A percentile compares a stretch with the other conserved stretches of the same genome.
Conservation (phyloP, 495 filamentous ascomycete species). For the Lasiosphaeria ovina region DNA sequence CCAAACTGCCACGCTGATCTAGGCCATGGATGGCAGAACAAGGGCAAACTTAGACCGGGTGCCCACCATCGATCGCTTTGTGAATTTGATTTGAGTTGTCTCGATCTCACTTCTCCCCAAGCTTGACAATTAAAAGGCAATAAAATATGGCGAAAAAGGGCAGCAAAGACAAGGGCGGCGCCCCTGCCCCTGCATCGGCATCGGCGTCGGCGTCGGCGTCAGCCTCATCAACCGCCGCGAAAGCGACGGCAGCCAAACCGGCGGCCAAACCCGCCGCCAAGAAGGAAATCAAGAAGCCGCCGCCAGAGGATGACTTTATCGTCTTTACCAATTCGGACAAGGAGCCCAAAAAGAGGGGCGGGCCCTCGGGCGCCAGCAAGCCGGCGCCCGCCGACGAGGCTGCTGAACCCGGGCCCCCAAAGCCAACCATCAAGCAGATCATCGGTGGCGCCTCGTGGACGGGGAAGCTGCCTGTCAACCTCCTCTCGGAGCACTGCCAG, state of each 20-base stretch:
- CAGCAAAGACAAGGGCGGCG: slow-evolving; percentile 50
- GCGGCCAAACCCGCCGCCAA: slow-evolving; percentile 24
- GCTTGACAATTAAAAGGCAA: neutral
- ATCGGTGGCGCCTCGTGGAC: slow-evolving; percentile 98
- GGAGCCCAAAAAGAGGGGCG: slow-evolving; percentile 51
- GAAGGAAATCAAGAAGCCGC: slow-evolving; percentile 33
- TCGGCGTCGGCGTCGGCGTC: slow-evolving; percentile 17
- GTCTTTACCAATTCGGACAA: slow-evolving; percentile 65
- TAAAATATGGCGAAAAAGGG: slow-evolving; percentile 9
- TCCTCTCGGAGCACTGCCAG: slow-evolving; percentile 91
- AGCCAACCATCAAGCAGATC: slow-evolving; percentile 77
- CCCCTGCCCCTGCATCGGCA: slow-evolving; percentile 33
- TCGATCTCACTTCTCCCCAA: neutral
- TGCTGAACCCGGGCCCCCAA: slow-evolving; percentile 53
- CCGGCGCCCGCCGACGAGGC: slow-evolving; percentile 32
- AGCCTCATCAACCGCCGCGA: neutral
- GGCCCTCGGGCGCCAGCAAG: slow-evolving; percentile 21
- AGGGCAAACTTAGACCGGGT: too few species aligned
- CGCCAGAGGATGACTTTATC: slow-evolving; percentile 61
- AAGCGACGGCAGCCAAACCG: slow-evolving; percentile 23
- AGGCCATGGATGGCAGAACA: too few species aligned
- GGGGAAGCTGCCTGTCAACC: slow-evolving; percentile 88
- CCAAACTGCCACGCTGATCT: too few species aligned
- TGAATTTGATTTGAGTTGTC: too few species aligned
- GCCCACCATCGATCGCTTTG: too few species aligned